A percentile compares a stretch with the other conserved stretches of the same genome.
Evolutionary conservation across 768 basidiomycete species (phyloP).

Genomic region (Roridomyces roridus): DNA sequence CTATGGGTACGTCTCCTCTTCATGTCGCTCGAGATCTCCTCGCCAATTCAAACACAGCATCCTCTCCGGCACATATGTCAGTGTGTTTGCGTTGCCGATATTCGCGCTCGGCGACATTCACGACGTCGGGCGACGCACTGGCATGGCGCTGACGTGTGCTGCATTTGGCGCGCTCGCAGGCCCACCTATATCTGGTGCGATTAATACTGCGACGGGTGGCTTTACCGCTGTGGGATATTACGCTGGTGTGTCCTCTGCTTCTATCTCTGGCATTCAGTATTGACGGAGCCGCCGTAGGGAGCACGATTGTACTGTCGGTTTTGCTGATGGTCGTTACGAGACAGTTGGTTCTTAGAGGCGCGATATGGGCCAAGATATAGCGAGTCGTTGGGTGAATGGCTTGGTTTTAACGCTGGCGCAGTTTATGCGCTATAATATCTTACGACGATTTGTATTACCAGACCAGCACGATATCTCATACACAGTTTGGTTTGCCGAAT

Average conservation of each 20-base stretch:
- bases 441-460: no score
- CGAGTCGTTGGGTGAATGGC: no score
- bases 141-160: constrained; percentile 58
- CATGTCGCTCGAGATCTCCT: no score
- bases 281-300: no score
- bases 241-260: constrained; percentile 42
- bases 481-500: no score
- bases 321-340: constrained; percentile 19
- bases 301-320: constrained; percentile 25
- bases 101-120: constrained; percentile 55
- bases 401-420: no score
- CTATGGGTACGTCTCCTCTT: constrained; percentile 54
- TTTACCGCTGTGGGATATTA: constrained; percentile 56
- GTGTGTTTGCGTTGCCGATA: constrained; percentile 51
- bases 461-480: no score
- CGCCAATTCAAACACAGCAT: constrained; percentile 36
- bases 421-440: no score
- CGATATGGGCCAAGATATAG: constrained; percentile 26
- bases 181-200: constrained; percentile 69
- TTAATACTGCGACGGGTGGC: constrained; percentile 50
- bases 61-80: constrained; percentile 56
- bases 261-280: neutral
- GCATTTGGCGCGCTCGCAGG: constrained; percentile 63
- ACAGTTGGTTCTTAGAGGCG: constrained; percentile 14
- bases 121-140: constrained; percentile 63